A percentile compares a stretch with the other conserved stretches of the same genome.
phyloP scores from a whole-genome alignment of 208 protist species.

The Trypanosomatidae sp. region DNA sequence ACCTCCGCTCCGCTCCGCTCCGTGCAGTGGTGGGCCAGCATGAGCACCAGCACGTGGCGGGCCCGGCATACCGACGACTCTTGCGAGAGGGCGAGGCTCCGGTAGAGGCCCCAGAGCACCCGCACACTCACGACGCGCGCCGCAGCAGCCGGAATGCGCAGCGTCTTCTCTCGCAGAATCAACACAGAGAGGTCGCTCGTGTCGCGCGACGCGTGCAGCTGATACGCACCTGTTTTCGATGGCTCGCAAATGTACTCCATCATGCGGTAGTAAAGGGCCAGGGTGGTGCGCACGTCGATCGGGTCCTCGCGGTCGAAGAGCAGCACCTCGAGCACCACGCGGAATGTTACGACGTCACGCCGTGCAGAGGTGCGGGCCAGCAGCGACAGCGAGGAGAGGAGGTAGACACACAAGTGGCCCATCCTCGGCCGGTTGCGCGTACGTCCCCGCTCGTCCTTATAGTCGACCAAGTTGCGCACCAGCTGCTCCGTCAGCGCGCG shows the following conservation, averaged over 20 bases:
- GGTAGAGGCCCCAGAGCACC: constrained; percentile 75
- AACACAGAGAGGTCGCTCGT: constrained; percentile 35
- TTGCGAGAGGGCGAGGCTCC: constrained; percentile 44
- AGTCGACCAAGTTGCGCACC: constrained; percentile 42
- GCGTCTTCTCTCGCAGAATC: constrained; percentile 32
- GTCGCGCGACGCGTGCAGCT: constrained; percentile 20
- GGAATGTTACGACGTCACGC: constrained; percentile 47
- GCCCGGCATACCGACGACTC: constrained; percentile 51
- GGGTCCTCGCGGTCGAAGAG: constrained; percentile 39
- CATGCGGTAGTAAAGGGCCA: constrained; percentile 53
- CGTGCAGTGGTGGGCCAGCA: constrained; percentile 23
- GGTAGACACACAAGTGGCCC: constrained; percentile 45
- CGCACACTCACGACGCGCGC: constrained; percentile 41
- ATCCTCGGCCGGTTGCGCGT: constrained; percentile 36
- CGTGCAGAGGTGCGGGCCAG: constrained; percentile 51
- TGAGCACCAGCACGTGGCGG: constrained; percentile 51
- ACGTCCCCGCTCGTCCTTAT: constrained; percentile 32
- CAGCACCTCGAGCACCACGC: constrained; percentile 48
- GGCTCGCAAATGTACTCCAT: constrained; percentile 57
- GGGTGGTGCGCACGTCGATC: constrained; percentile 34
- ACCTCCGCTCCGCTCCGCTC: constrained; percentile 25
- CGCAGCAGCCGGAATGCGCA: constrained; percentile 35
- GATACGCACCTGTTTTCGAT: constrained; percentile 24
- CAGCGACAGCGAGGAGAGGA: constrained; percentile 48
- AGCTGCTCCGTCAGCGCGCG: constrained; percentile 36